phyloP scores from a whole-genome alignment of 768 basidiomycete genomes.

The Psilocybe tampanensis region DNA sequence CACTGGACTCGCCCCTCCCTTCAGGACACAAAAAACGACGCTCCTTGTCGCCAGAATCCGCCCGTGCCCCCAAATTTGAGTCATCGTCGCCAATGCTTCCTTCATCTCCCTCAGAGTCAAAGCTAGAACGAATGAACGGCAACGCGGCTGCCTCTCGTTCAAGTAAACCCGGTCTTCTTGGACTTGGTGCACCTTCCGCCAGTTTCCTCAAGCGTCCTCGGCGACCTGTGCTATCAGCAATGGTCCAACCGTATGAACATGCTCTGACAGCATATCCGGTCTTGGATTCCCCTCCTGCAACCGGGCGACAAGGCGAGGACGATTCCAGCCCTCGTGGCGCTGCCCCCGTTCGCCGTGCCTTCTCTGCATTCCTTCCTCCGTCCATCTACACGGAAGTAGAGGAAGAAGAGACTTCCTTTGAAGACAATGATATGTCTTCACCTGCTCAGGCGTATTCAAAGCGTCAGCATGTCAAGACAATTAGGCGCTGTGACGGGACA shows the following conservation, averaged over 20 bases:
- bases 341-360: constrained; percentile 67
- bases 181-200: constrained; percentile 55
- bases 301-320: constrained; percentile 19
- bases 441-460: constrained; percentile 82
- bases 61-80: constrained; percentile 39
- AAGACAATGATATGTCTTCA: constrained; percentile 72
- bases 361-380: constrained; percentile 73
- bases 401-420: constrained; percentile 57
- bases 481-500: constrained; percentile 79
- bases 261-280: constrained; percentile 46
- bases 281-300: constrained; percentile 28
- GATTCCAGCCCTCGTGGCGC: constrained; percentile 36
- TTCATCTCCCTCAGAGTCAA: constrained; percentile 53
- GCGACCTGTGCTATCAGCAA: constrained; percentile 67
- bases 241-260: constrained; percentile 50
- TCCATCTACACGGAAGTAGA: constrained; percentile 51
- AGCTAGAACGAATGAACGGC: constrained; percentile 45
- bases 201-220: constrained; percentile 60
- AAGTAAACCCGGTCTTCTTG: constrained; percentile 52
- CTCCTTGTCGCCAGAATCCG: constrained; percentile 57
- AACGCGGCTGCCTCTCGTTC: constrained; percentile 51
- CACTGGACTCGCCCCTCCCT: constrained; percentile 46
- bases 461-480: constrained; percentile 76
- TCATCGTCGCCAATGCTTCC: constrained; percentile 32
- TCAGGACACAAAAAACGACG: constrained; percentile 55